Conservation (phyloP, 2,329 filamentous ascomycete species). For the Pseudomassariella vexata region DNA sequence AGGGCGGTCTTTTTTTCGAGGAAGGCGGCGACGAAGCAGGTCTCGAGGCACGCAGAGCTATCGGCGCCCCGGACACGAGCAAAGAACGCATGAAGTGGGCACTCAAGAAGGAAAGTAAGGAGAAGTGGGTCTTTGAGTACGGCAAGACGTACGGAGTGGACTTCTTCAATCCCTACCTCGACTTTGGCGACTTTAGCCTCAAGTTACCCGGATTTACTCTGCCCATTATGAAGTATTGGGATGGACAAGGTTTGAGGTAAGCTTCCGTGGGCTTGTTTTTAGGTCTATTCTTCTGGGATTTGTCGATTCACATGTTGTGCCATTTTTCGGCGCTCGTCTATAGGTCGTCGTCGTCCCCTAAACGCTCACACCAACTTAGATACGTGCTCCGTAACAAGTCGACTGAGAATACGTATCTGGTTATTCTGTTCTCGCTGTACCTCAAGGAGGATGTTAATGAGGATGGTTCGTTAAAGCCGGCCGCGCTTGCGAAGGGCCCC, state of each 20-base stretch:
- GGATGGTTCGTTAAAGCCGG: constrained; percentile 46
- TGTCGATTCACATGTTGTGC: constrained; percentile 2
- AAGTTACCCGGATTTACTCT: constrained; percentile 67
- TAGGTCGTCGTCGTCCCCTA: constrained; percentile 30
- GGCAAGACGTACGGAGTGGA: constrained; percentile 47
- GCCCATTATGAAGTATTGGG: constrained; percentile 73
- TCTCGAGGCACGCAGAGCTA: constrained; percentile 33
- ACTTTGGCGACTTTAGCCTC: constrained; percentile 70
- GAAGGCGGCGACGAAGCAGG: constrained; percentile 61
- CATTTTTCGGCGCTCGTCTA: constrained; percentile 17
- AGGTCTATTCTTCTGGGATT: constrained; percentile 8
- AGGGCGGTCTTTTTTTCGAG: constrained; percentile 52
- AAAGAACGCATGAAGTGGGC: constrained; percentile 57
- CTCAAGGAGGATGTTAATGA: constrained; percentile 60
- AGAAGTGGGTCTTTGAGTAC: constrained; percentile 49
- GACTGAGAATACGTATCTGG: constrained; percentile 71
- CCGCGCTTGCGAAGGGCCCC: constrained; percentile 18
- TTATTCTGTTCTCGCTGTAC: constrained; percentile 74
- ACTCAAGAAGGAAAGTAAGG: constrained; percentile 40
- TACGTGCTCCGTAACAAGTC: constrained; percentile 82
- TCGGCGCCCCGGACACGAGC: constrained; percentile 46
- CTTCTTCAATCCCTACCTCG: constrained; percentile 90
- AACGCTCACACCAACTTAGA: constrained; percentile 78
- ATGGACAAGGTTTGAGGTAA: constrained; percentile 71
- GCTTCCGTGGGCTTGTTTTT: constrained; percentile 20